Percentiles rank a stretch among this genome's conserved stretches.
phyloP scores from a whole-genome alignment of 1,284 basidiomycete species.

The Thecaphora frezii region DNA sequence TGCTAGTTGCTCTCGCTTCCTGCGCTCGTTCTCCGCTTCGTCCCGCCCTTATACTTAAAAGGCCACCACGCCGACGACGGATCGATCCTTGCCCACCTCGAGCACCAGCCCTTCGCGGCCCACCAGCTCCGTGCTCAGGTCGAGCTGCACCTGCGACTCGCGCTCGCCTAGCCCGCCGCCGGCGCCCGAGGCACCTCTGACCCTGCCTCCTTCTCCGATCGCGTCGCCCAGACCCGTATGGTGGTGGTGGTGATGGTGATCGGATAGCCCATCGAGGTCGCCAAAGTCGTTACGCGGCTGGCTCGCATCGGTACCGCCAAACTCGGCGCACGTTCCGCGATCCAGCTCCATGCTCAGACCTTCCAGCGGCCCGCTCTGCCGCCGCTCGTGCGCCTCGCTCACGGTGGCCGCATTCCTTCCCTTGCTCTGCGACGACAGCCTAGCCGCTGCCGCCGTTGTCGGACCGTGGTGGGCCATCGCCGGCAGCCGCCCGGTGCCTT shows the following conservation, averaged over 20 bases:
- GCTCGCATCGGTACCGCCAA: constrained; percentile 5
- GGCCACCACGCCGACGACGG: constrained; percentile 27
- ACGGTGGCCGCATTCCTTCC: too few relatives aligned
- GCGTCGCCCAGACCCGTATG: too few relatives aligned
- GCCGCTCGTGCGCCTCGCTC: neutral
- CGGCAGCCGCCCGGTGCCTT: too few relatives aligned
- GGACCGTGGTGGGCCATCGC: too few relatives aligned
- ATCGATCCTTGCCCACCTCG: constrained; percentile 25
- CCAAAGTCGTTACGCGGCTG: neutral
- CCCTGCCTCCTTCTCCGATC: neutral
- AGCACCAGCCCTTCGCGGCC: constrained; percentile 27
- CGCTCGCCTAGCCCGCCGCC: neutral
- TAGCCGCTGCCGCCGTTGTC: constrained; percentile 15
- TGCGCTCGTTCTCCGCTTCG: neutral
- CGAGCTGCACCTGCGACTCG: constrained; percentile 14
- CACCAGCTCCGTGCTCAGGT: constrained; percentile 27
- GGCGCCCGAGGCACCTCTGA: neutral
- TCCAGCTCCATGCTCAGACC: constrained; percentile 33
- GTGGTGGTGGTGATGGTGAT: too few relatives aligned
- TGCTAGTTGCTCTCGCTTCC: too few relatives aligned
- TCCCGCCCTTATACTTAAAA: constrained; percentile 6
- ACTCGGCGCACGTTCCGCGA: constrained; percentile 30
- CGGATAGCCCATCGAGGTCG: too few relatives aligned
- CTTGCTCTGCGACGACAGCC: neutral
- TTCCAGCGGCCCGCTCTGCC: constrained; percentile 1